Percentiles rank a stretch among this genome's conserved stretches.
phyloP scores from a whole-genome alignment of 1,284 basidiomycete species.

The Anthracocystis panici-leucophaei region DNA sequence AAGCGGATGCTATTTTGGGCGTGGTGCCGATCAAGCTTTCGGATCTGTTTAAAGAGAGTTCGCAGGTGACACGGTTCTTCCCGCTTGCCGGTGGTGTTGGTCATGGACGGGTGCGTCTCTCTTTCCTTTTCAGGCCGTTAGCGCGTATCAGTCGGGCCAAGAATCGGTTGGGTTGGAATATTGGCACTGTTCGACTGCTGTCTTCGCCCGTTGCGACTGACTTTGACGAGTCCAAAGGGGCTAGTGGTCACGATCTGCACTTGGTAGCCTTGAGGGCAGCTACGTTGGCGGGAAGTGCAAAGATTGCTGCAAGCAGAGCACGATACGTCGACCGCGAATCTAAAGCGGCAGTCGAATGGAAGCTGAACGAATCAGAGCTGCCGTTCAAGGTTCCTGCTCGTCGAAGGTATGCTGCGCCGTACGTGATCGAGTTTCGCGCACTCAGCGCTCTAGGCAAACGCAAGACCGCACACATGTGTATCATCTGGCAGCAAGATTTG shows the following conservation, averaged over 20 bases:
- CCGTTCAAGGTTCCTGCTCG: constrained; percentile 50
- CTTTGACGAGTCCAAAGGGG: constrained; percentile 34
- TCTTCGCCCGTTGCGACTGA: constrained; percentile 39
- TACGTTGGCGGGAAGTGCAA: constrained; percentile 35
- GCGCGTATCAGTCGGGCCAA: constrained; percentile 23
- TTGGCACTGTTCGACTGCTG: constrained; percentile 45
- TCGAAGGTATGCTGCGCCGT: constrained; percentile 45
- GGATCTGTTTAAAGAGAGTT: constrained; percentile 43
- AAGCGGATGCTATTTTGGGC: constrained; percentile 52
- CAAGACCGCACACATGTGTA: constrained; percentile 38
- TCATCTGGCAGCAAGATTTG: constrained; percentile 57
- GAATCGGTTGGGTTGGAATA: constrained; percentile 47
- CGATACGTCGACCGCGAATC: constrained; percentile 16
- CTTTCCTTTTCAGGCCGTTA: constrained; percentile 49
- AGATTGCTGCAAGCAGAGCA: constrained; percentile 24
- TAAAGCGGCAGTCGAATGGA: constrained; percentile 35
- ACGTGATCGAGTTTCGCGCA: constrained; percentile 50
- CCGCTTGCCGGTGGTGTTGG: constrained; percentile 54
- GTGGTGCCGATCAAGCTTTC: constrained; percentile 55
- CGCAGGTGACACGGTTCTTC: constrained; percentile 58
- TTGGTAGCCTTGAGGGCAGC: constrained; percentile 29
- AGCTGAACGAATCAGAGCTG: constrained; percentile 22
- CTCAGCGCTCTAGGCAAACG: constrained; percentile 35
- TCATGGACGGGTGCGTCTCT: constrained; percentile 42
- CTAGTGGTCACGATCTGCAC: constrained; percentile 22